These are phyloP conservation scores for Wolfiporia cocos DNA, from an alignment of 1,284 basidiomycete species.

Conservation along the genomic window DNA sequence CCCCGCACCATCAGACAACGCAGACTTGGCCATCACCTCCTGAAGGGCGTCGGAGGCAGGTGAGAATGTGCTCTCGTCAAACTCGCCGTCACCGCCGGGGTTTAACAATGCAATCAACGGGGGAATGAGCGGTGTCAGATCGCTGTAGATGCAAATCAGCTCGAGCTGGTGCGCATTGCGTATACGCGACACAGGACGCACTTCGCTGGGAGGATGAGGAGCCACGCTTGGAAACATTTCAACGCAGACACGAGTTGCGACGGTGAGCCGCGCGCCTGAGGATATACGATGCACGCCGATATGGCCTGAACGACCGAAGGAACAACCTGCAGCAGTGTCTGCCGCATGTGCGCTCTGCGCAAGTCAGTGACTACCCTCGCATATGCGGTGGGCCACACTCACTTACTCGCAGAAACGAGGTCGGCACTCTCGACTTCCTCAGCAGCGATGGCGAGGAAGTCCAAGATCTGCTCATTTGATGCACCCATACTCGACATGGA, in stretches of 20 bases:
- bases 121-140: constrained; percentile 42
- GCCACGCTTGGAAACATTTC: constrained; percentile 80
- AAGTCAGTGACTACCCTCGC: too few species aligned
- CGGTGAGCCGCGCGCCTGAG: constrained; percentile 22
- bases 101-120: constrained; percentile 52
- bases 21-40: constrained; percentile 71
- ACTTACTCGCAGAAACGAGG: constrained; percentile 73
- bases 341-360: constrained; percentile 53
- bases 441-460: constrained; percentile 79
- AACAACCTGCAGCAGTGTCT: constrained; percentile 56
- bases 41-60: constrained; percentile 68
- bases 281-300: constrained; percentile 39
- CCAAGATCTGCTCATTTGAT: constrained; percentile 53
- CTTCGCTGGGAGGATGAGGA: constrained; percentile 62
- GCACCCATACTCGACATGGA: constrained; percentile 53
- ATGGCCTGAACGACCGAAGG: constrained; percentile 69
- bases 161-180: not conserved
- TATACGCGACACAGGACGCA: constrained; percentile 28
- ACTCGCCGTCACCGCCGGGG: constrained; percentile 30
- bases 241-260: constrained; percentile 64
- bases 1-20: constrained; percentile 68
- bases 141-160: constrained; percentile 28
- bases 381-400: constrained; percentile 21
- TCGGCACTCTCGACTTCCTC: constrained; percentile 77
- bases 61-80: constrained; percentile 49